Evolutionary conservation across 148 eudicot genomes (phyloP).

Genomic region (Arbutus unedo): DNA sequence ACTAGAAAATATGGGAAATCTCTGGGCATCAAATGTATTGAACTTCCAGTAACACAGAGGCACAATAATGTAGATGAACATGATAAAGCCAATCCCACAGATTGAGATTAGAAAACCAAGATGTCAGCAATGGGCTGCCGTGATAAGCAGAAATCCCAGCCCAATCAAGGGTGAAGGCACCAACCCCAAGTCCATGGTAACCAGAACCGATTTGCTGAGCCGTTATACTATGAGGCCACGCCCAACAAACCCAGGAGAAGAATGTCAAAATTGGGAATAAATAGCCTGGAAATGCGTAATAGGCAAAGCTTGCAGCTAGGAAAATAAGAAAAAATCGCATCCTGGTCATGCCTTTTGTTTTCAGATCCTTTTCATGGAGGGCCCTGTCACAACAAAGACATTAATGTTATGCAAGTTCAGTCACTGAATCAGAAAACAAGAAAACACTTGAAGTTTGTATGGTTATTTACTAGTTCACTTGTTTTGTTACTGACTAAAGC

Average conservation of each 20-base stretch:
- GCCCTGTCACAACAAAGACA: constrained; percentile 55
- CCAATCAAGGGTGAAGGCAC: constrained; percentile 98
- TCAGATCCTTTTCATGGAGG: constrained; percentile 82
- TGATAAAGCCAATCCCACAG: constrained; percentile 81
- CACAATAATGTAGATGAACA: constrained; percentile 84
- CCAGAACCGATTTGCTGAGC: constrained; percentile 98
- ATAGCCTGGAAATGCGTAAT: constrained; percentile 92
- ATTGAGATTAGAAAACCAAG: constrained; percentile 86
- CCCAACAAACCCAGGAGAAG: constrained; percentile 99
- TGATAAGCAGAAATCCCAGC: constrained; percentile 98
- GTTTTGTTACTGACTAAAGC: not conserved
- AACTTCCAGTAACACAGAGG: constrained; percentile 96
- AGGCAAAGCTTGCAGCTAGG: constrained; percentile 70
- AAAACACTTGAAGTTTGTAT: not conserved
- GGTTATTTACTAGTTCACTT: not conserved
- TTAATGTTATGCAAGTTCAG: constrained; percentile 4
- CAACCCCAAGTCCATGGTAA: constrained; percentile 89
- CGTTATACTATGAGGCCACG: constrained; percentile 82
- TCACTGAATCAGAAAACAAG: not conserved
- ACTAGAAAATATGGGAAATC: constrained; percentile 79
- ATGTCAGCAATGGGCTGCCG: constrained; percentile 90
- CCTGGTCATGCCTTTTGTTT: constrained; percentile 70
- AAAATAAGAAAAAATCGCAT: constrained; percentile 85
- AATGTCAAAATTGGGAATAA: constrained; percentile 81
- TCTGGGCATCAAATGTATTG: constrained; percentile 78